Conservation (phyloP, 192 early-diverging fungal species). For the Globomyces pollinis-pini region DNA sequence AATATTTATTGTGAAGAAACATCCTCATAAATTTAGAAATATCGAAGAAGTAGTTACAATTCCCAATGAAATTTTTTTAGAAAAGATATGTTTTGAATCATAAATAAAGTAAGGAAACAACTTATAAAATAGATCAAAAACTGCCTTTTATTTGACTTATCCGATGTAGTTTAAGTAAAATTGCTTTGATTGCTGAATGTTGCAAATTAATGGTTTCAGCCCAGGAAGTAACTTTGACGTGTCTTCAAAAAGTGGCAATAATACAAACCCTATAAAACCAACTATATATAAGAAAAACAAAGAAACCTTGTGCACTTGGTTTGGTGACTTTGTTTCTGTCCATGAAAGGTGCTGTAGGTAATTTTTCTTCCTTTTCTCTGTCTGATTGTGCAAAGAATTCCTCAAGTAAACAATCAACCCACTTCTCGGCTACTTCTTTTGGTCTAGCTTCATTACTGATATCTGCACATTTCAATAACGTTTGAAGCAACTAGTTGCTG, state of each 20-base stretch:
- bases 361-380: constrained; percentile 39
- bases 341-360: constrained; percentile 50
- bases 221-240: constrained; percentile 34
- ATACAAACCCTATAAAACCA: constrained; percentile 47
- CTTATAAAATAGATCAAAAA: no score
- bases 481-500: constrained; percentile 42
- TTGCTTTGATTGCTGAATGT: background rate
- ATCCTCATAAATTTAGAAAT: no score
- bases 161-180: background rate
- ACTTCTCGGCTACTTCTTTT: constrained; percentile 41
- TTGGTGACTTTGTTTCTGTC: constrained; percentile 50
- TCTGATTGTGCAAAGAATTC: constrained; percentile 51
- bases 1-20: no score
- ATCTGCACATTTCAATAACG: constrained; percentile 49
- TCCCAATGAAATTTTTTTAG: no score
- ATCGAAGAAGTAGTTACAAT: no score
- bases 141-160: no score
- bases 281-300: constrained; percentile 5
- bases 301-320: constrained; percentile 35
- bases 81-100: no score
- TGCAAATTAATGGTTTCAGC: background rate
- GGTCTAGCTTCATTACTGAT: constrained; percentile 53
- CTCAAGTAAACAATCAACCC: constrained; percentile 47
- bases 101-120: no score
- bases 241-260: constrained; percentile 50